Base-by-base conservation (phyloP, 495 filamentous ascomycete species). In the Aspergillus funiculosus region DNA sequence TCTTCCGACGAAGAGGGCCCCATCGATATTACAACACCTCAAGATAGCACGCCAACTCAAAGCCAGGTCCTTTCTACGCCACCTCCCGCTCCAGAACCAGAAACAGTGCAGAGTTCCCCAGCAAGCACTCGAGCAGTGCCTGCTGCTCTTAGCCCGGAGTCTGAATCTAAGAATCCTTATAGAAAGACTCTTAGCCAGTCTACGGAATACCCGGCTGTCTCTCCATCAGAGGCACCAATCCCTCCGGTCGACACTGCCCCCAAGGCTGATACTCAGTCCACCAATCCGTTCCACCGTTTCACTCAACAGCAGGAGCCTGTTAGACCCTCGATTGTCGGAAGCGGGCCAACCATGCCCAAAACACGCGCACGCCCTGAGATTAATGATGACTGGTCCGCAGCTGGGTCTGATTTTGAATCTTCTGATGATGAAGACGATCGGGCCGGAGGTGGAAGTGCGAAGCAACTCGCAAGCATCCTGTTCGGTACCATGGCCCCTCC, bases 401-500 rank as follows among this genome's bases (percentile, higher is more conserved):
- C 85, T 15, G 91, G 86, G 24, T 87, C 85, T 10, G 88, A 88
- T 35, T 78, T 81, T 54, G 85, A 87, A 18, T 72, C 68, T 0
- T 82, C 84, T 22, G 75, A 78, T 44, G 80, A 85, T 32, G 78
- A 82, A 13, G 86, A 87, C 41, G 83, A 85, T 18, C 81, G 81
- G 9, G 80, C 86, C 8, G 82, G 79, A 35, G 86, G 86, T 21
- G 79, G 82, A 43, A 89, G 82, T 51, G 91, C 92, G 34, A 91
- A 90, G 50, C 85, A 94, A 47, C 81, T 98, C 25, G 92, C 92
- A 13, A 89, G 85, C 26, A 92, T 89, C 48, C 78, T 98, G 22
- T 97, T 98, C 64, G 90, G 92, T 44, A 94, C 91, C 39, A 98
- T 98, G 92, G 92, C 77, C 7, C 92, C 92, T 30, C 92, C 92